Evolutionary conservation across 768 basidiomycete species (phyloP).

Genomic region (Kwoniella europaea): DNA sequence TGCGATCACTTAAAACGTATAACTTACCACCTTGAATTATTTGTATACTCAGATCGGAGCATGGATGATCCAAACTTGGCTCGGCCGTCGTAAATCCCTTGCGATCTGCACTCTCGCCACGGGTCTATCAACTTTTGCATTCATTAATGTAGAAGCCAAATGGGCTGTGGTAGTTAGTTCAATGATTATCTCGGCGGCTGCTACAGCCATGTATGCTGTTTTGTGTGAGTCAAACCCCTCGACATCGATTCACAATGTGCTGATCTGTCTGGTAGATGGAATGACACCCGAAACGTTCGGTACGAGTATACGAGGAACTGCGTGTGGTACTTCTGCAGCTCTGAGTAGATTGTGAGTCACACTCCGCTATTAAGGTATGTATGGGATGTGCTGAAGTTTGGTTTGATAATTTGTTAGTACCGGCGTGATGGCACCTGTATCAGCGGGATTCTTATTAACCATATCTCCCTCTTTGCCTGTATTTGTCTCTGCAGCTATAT

Average conservation of each 20-base stretch:
- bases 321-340: slow-evolving; percentile 57
- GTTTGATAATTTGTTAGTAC: slow-evolving; percentile 34
- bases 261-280: slow-evolving; percentile 42
- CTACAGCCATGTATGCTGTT: slow-evolving; percentile 58
- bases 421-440: slow-evolving; percentile 53
- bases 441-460: slow-evolving; percentile 50
- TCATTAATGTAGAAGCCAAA: slow-evolving; percentile 43
- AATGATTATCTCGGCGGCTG: slow-evolving; percentile 53
- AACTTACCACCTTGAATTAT: no score
- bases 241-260: background rate
- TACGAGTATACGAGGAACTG: slow-evolving; percentile 54
- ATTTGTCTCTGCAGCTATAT: slow-evolving; percentile 48
- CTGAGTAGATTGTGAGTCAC: slow-evolving; percentile 52
- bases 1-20: no score
- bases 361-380: no score
- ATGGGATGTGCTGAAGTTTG: background rate
- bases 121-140: slow-evolving; percentile 51
- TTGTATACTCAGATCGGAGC: slow-evolving; percentile 44
- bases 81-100: slow-evolving; percentile 53
- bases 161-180: slow-evolving; percentile 52
- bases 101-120: slow-evolving; percentile 55
- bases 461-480: slow-evolving; percentile 50
- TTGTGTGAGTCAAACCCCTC: slow-evolving; percentile 44
- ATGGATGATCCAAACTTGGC: slow-evolving; percentile 53
- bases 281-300: slow-evolving; percentile 58